Evolutionary conservation across 2,329 filamentous ascomycete species (phyloP), one percentile per base, ranked within the genome.

Genomic region (Neopestalotiopsis rosae): DNA sequence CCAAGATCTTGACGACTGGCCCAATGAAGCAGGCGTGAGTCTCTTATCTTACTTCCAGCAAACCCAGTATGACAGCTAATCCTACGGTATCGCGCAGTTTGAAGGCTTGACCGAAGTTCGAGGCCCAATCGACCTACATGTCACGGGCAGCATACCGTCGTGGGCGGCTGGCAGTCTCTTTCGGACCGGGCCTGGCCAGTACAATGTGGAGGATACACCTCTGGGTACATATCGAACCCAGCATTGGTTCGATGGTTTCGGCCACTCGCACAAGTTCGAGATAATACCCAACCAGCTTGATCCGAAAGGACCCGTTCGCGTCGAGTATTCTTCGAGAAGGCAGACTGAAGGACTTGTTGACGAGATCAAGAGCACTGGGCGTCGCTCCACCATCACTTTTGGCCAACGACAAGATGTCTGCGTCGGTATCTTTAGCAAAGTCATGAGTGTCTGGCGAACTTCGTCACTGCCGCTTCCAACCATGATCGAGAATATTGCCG

Each of bases 181-280:
- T 78, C 87, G 93, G 30, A 94, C 91, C 0, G 93, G 94, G 0
- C 92, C 92, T 0, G 92, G 92, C 1, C 85, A 87, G 34, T 88
- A 87, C 77, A 86, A 86, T 49, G 80, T 94, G 3, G 83, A 90
- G n/a, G 77, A 81, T 58, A 89, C 88, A 0, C 79, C 87, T 2
- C 83, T 84, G 3, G 89, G 89, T n/a, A 87, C 84, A 0, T 90
- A 90, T 74, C 82, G 85, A 40, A 84, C 91, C 13, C 88, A 85
- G 1, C 93, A 96, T 78, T 96, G 93, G 93, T 96, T 96, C 73
- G 94, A 96, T 76, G 92, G 92, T 5, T 89, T 94, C 69, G 87
- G 89, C 3, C 88, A 92, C 67, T 84, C 89, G 1, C 92, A 95
- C 80, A 89, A 88, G 34, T 95, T 95, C 76, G 86, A 93, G 68